phyloP scores from a whole-genome alignment of 2,329 filamentous ascomycete genomes.

The Purpureocillium takamizusanense region DNA sequence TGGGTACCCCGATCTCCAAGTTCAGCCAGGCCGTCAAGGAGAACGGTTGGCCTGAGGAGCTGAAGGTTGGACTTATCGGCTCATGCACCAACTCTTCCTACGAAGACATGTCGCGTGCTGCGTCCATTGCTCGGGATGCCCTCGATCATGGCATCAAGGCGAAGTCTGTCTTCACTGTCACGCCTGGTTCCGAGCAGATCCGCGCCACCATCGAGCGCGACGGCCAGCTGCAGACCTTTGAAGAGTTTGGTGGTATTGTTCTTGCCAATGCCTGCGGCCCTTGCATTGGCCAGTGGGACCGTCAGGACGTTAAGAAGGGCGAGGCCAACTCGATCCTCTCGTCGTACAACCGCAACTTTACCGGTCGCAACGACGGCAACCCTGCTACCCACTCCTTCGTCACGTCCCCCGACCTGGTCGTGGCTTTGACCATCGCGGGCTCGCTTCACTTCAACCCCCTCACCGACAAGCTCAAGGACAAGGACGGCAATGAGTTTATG shows the following conservation, averaged over 20 bases:
- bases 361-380: conserved; percentile 93
- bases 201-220: conserved; percentile 86
- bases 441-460: conserved; percentile 90
- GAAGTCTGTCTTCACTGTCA: conserved; percentile 89
- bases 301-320: conserved; percentile 88
- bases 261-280: conserved; percentile 92
- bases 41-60: conserved; percentile 92
- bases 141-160: conserved; percentile 88
- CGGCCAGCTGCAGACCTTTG: conserved; percentile 86
- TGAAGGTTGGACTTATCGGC: conserved; percentile 94
- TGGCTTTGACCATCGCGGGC: conserved; percentile 77
- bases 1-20: conserved; percentile 95
- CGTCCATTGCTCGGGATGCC: conserved; percentile 85
- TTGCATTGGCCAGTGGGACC: conserved; percentile 94
- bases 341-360: conserved; percentile 99
- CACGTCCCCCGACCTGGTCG: conserved; percentile 81
- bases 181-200: conserved; percentile 94
- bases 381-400: conserved; percentile 91
- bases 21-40: conserved; percentile 90
- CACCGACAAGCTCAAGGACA: conserved; percentile 84
- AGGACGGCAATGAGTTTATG: conserved; percentile 93
- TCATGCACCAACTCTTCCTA: conserved; percentile 91
- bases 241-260: conserved; percentile 91
- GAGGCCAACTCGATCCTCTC: conserved; percentile 94
- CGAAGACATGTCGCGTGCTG: conserved; percentile 88